Conservation (phyloP, 352 stramenopile species). For the Globisporangium cederbergense region DNA sequence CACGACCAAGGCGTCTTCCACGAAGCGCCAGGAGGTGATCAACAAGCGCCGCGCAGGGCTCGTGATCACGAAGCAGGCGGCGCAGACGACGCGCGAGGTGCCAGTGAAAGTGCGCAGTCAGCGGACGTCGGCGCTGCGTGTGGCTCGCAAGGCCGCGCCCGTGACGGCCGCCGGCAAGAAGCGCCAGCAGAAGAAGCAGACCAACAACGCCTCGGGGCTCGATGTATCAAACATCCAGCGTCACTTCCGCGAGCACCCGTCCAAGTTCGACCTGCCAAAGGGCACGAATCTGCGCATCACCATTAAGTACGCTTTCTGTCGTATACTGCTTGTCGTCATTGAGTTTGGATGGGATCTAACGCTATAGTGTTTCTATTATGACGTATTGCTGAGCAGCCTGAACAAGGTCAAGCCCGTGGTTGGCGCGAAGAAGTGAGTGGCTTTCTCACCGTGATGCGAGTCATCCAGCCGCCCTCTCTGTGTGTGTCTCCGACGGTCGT, state of each 20-base stretch:
- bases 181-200: conserved; percentile 23
- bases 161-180: conserved; percentile 12
- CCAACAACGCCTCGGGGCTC: conserved; percentile 26
- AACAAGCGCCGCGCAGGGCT: conserved; percentile 68
- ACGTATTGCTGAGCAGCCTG: conserved; percentile 25
- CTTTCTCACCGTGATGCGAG: conserved; percentile 2
- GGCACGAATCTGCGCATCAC: conserved; percentile 78
- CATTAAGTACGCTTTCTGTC: conserved; percentile 47
- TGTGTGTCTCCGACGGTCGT: background rate
- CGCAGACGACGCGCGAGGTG: conserved; percentile 26
- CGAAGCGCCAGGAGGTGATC: conserved; percentile 64
- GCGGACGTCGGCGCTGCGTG: conserved; percentile 39
- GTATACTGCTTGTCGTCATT: background rate
- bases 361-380: conserved; percentile 1
- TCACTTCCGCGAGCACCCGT: conserved; percentile 73
- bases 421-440: conserved; percentile 51
- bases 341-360: conserved; percentile 1
- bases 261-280: conserved; percentile 80
- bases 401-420: conserved; percentile 75
- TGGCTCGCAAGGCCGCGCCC: conserved; percentile 25
- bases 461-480: background rate
- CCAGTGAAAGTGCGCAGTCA: conserved; percentile 39
- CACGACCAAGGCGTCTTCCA: conserved; percentile 41
- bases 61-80: conserved; percentile 23
- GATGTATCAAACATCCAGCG: conserved; percentile 78